phyloP scores from a whole-genome alignment of 768 basidiomycete genomes.

The Mycena sanguinolenta region DNA sequence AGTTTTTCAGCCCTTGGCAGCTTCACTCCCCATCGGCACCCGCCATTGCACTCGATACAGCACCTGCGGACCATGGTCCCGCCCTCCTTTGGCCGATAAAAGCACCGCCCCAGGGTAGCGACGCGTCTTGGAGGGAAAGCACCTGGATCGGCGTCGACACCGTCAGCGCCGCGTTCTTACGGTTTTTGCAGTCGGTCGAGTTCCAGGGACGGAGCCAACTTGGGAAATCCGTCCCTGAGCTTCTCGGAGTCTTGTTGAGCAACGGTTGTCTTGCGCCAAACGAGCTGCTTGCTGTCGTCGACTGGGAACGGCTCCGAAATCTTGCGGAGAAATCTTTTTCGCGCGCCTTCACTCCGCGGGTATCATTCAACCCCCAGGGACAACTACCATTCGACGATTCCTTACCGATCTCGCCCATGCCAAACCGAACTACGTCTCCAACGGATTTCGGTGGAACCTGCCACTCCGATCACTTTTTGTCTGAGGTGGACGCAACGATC shows the following conservation, averaged over 20 bases:
- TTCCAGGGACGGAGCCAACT: background rate
- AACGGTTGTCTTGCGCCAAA: background rate
- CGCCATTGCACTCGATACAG: background rate
- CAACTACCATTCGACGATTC: background rate
- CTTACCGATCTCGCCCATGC: background rate
- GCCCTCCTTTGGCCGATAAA: background rate
- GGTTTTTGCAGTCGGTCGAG: background rate
- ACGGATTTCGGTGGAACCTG: background rate
- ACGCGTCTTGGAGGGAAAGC: background rate
- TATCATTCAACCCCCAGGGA: no score
- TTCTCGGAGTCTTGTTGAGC: background rate
- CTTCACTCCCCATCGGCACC: background rate
- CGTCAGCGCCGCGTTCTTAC: slow-evolving; percentile 1
- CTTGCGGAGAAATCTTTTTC: background rate
- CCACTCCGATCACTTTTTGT: background rate
- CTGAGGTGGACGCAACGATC: background rate
- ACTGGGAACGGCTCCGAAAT: no score
- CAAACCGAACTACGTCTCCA: background rate
- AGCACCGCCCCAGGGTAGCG: background rate
- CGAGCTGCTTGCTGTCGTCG: background rate
- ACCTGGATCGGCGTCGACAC: background rate
- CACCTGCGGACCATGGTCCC: background rate
- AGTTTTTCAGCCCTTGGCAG: background rate
- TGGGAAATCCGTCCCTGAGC: background rate
- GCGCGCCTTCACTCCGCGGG: background rate